phyloP scores from a whole-genome alignment of 805 yeast species.

The Candida tammaniensis region DNA sequence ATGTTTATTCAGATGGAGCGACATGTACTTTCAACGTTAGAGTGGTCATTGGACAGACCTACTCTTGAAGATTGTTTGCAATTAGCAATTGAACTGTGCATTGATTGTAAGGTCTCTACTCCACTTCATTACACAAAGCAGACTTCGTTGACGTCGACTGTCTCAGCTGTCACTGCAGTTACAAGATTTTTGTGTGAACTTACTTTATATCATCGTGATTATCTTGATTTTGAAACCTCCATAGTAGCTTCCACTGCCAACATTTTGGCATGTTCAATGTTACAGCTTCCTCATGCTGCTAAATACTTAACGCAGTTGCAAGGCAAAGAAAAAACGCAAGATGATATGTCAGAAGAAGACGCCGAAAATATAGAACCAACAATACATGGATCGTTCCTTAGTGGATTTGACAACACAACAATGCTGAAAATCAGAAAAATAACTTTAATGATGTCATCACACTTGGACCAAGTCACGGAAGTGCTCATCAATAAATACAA shows the following conservation, averaged over 20 bases:
- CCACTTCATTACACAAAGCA: slow-evolving; percentile 23
- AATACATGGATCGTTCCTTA: slow-evolving; percentile 46
- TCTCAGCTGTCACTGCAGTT: slow-evolving; percentile 54
- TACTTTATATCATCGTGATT: slow-evolving; percentile 48
- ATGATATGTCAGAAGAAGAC: slow-evolving; percentile 19
- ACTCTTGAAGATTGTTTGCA: slow-evolving; percentile 52
- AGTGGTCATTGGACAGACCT: slow-evolving; percentile 46
- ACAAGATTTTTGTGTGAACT: slow-evolving; percentile 55
- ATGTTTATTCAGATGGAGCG: slow-evolving; percentile 57
- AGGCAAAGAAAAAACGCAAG: slow-evolving; percentile 1
- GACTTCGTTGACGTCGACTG: slow-evolving; percentile 24
- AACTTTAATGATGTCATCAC: slow-evolving; percentile 41
- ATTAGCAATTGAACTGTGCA: slow-evolving; percentile 29
- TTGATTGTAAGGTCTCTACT: slow-evolving; percentile 16
- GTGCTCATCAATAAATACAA: slow-evolving; percentile 51
- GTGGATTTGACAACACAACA: slow-evolving; percentile 45
- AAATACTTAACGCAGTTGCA: slow-evolving; percentile 18
- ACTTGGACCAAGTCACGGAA: slow-evolving; percentile 47
- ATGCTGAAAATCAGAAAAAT: slow-evolving; percentile 39
- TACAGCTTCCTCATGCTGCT: slow-evolving; percentile 46
- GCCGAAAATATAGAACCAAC: slow-evolving; percentile 43
- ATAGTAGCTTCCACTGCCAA: slow-evolving; percentile 49
- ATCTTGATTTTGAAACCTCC: slow-evolving; percentile 44
- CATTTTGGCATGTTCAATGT: slow-evolving; percentile 52
- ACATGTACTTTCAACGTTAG: slow-evolving; percentile 66